Base-by-base conservation (phyloP, 2,329 filamentous ascomycete genomes). In the Colletotrichum horii region DNA sequence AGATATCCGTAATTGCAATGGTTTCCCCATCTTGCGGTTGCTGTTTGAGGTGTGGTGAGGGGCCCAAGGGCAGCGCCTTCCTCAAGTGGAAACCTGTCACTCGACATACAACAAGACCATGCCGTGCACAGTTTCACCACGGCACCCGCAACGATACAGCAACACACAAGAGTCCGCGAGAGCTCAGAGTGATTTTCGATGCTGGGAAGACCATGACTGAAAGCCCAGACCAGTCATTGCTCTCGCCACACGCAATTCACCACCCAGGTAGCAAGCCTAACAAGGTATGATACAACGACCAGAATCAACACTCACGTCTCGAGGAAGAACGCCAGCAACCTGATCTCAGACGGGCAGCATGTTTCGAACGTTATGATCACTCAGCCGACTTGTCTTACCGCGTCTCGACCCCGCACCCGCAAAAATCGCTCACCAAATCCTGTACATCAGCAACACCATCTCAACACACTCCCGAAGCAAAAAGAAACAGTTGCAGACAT, bases 271-370 rank as follows among this genome's bases (percentile, higher is more conserved):
- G 7, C 58, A 62, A 3, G 28, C 22, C 26, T 15, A 22, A 32
- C 4, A 4, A 16, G 11, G 6, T 15, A 4, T 11, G 30, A 22
- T 22, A 3, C 58, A 2, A 8, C 8, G 3, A 15, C n/a, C 0
- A n/a, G 2, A 9, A n/a, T 6, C 30, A 61, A 61, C 19, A 2
- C 30, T 61, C 0, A 1, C 3, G 11, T 4, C 16, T 34, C 19
- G 14, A 26, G 1, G 15, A 56, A 36, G 30, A 58, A 1, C 19
- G 48, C 34, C 65, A 22, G 48, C 30, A 67, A 67, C 65, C 22
- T 56, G 22, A 24, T 28, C 38, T 67, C 14, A 67, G 65, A 58
- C 12, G 26, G 6, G 32, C 28, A 19, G 26, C 48, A 56, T 67
- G 6, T n/a, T 11, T 48, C 4, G 5, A 48, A 8, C 2, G 2